Evolutionary conservation across 2,329 filamentous ascomycete genomes (phyloP).

Genomic region (Ophiostoma piceae): DNA sequence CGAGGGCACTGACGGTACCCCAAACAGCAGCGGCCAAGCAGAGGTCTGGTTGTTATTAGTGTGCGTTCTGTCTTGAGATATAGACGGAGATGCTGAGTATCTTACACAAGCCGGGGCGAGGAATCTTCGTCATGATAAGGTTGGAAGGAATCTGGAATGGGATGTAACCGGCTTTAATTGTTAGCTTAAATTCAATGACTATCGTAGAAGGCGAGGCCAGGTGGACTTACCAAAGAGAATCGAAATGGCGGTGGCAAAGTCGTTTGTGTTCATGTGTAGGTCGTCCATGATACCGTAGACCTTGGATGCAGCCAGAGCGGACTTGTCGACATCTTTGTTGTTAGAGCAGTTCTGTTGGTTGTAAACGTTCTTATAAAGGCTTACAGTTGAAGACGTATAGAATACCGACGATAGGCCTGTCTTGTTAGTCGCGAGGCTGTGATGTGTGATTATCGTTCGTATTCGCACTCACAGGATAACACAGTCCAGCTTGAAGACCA

Average conservation of each 20-base stretch:
- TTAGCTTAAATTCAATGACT: not conserved
- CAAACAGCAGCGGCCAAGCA: conserved; percentile 56
- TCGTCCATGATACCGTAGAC: conserved; percentile 25
- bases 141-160: conserved; percentile 57
- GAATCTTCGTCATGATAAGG: conserved; percentile 34
- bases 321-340: conserved; percentile 23
- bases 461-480: conserved; percentile 18
- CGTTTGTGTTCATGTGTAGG: conserved; percentile 35
- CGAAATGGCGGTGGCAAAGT: conserved; percentile 57
- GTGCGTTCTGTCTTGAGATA: not conserved
- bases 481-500: conserved; percentile 26
- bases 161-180: conserved; percentile 48
- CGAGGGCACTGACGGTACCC: conserved; percentile 46
- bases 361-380: not conserved
- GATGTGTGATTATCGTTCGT: not conserved
- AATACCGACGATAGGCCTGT: conserved; percentile 18
- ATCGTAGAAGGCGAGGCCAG: not conserved
- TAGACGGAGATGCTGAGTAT: conserved; percentile 8
- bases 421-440: not conserved
- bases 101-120: conserved; percentile 20
- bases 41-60: conserved; percentile 19
- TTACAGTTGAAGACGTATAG: conserved; percentile 26
- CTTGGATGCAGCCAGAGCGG: conserved; percentile 24
- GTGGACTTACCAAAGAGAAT: conserved; percentile 47
- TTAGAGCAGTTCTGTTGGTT: not conserved